Conservation (phyloP, 495 filamentous ascomycete species). For the Penicillium samsonianum region DNA sequence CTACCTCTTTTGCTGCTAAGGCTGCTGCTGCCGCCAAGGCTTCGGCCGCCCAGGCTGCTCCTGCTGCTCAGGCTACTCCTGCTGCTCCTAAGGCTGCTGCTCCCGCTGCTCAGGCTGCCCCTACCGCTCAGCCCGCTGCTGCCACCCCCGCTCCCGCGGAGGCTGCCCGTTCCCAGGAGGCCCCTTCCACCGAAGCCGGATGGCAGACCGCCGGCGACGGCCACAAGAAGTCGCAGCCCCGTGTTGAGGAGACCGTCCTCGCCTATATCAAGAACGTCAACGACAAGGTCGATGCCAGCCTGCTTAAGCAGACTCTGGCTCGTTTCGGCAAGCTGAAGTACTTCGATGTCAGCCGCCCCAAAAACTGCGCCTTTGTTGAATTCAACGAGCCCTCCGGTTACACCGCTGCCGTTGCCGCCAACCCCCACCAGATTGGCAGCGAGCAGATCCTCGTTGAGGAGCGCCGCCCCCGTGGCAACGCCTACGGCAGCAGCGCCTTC, state of each 20-base stretch:
- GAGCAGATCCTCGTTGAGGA: slow-evolving; percentile 86
- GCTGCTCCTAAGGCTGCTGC: slow-evolving; percentile 36
- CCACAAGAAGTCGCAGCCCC: slow-evolving; percentile 77
- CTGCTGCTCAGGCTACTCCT: slow-evolving; percentile 35
- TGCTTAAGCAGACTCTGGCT: slow-evolving; percentile 63
- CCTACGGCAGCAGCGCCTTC: slow-evolving; percentile 63
- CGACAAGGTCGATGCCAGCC: slow-evolving; percentile 71
- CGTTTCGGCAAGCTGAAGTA: slow-evolving; percentile 79
- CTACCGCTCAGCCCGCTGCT: slow-evolving; percentile 45
- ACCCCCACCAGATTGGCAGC: slow-evolving; percentile 80
- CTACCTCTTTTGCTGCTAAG: slow-evolving; percentile 31
- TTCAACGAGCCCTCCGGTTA: slow-evolving; percentile 79
- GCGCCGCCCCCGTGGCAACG: slow-evolving; percentile 72
- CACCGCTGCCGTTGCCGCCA: slow-evolving; percentile 75
- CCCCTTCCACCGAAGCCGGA: slow-evolving; percentile 49
- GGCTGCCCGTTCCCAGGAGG: slow-evolving; percentile 41
- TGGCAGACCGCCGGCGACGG: slow-evolving; percentile 81
- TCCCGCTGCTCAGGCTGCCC: slow-evolving; percentile 36
- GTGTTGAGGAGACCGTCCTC: slow-evolving; percentile 67
- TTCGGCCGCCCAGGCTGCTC: slow-evolving; percentile 30
- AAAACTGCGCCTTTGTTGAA: slow-evolving; percentile 98
- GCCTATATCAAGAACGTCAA: slow-evolving; percentile 95
- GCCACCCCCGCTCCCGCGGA: slow-evolving; percentile 39
- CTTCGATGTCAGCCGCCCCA: slow-evolving; percentile 85
- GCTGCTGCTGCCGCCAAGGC: slow-evolving; percentile 33